Evolutionary conservation across 345 rosid species (phyloP).

Genomic region (Stellera chamaejasme): DNA sequence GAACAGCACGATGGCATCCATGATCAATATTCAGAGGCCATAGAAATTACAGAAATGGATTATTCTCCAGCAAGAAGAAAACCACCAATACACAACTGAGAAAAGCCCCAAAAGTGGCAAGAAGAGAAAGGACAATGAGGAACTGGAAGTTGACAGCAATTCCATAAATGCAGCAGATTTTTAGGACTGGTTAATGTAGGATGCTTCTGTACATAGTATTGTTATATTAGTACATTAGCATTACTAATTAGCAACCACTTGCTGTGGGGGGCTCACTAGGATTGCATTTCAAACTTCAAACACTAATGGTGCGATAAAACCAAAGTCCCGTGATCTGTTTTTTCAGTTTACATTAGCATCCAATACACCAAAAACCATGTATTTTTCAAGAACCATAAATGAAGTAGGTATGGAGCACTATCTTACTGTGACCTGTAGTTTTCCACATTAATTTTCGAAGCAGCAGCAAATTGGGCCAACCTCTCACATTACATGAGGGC

Average conservation of each 20-base stretch:
- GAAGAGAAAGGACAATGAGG: neutral
- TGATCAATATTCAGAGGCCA: conserved; percentile 15
- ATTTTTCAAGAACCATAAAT: conserved; percentile 2
- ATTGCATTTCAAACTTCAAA: neutral
- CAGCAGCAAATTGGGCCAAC: conserved; percentile 1
- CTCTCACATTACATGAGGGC: conserved; percentile 13
- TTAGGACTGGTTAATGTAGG: conserved; percentile 15
- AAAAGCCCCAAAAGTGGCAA: neutral
- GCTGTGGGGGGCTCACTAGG: neutral
- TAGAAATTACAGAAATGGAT: conserved; percentile 39
- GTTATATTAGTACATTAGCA: neutral
- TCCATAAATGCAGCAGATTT: conserved; percentile 39
- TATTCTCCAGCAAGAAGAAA: conserved; percentile 45
- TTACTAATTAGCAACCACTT: conserved; percentile 1
- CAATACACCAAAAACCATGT: neutral
- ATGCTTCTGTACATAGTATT: conserved; percentile 12
- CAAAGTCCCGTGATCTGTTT: neutral
- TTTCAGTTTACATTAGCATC: neutral
- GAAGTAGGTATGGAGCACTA: conserved; percentile 9
- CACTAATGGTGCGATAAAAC: neutral
- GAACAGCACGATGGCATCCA: conserved; percentile 3
- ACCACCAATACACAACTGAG: conserved; percentile 47
- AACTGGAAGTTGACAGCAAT: conserved; percentile 21
- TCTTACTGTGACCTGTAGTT: neutral
- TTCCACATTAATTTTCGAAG: neutral